A percentile compares a stretch with the other conserved stretches of the same genome.
Evolutionary conservation across 2,329 filamentous ascomycete species (phyloP).

Genomic region (Clathrospora elynae): DNA sequence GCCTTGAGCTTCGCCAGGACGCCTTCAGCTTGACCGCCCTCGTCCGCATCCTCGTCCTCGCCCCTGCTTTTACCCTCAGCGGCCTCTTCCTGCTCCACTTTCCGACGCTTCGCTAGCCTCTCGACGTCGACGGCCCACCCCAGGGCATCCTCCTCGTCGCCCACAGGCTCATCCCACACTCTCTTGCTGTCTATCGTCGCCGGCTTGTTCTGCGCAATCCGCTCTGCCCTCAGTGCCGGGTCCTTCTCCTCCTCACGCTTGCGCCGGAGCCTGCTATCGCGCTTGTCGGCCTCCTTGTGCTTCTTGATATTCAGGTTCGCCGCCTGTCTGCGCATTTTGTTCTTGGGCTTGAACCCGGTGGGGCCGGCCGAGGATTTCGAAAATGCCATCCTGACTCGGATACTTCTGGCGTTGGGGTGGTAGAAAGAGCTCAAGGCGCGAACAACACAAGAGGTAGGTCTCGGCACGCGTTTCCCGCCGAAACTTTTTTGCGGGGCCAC

Average conservation of each 20-base stretch:
- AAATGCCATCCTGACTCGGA: conserved; percentile 53
- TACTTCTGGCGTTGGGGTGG: not conserved
- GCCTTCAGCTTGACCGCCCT: conserved; percentile 35
- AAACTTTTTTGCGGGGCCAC: conserved; percentile 27
- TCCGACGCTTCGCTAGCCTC: conserved; percentile 52
- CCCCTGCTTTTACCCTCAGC: conserved; percentile 27
- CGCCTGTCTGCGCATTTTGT: conserved; percentile 79
- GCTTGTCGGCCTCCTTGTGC: too few relatives aligned
- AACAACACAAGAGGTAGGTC: not conserved
- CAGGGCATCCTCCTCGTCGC: conserved; percentile 51
- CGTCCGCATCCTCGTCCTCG: conserved; percentile 19
- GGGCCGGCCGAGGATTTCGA: conserved; percentile 54
- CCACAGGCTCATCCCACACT: conserved; percentile 73
- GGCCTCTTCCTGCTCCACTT: conserved; percentile 48
- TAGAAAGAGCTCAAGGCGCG: not conserved
- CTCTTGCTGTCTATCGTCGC: conserved; percentile 55
- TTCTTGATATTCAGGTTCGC: conserved; percentile 75
- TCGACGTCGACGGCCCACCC: conserved; percentile 54
- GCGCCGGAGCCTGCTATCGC: conserved; percentile 74
- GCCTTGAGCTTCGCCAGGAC: conserved; percentile 42
- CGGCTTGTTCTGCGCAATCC: conserved; percentile 78
- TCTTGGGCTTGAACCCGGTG: conserved; percentile 64
- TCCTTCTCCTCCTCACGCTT: conserved; percentile 87
- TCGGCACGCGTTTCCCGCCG: conserved; percentile 1
- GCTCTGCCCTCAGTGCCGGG: conserved; percentile 72